phyloP scores from a whole-genome alignment of 2,329 filamentous ascomycete genomes.

The Pestalotiopsis fici region DNA sequence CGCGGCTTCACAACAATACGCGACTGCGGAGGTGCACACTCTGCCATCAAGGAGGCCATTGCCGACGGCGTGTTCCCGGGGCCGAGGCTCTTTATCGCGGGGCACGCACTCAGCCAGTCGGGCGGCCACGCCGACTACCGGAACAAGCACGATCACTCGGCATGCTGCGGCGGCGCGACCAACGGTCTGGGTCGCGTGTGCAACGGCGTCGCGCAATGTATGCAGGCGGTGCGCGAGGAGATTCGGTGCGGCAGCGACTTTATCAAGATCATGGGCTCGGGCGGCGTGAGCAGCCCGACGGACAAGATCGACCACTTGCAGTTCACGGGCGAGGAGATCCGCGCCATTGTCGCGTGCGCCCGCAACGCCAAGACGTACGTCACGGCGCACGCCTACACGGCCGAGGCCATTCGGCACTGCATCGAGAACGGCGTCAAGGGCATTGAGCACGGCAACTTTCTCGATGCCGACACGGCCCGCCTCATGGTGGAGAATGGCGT shows the following conservation, averaged over 20 bases:
- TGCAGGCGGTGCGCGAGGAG: conserved; percentile 50
- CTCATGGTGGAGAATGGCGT: conserved; percentile 48
- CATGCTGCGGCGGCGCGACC: conserved; percentile 46
- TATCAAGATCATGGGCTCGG: conserved; percentile 58
- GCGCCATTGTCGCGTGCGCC: conserved; percentile 49
- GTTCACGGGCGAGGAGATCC: conserved; percentile 53
- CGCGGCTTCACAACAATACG: conserved; percentile 55
- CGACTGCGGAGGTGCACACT: conserved; percentile 52
- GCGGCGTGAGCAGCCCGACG: conserved; percentile 52
- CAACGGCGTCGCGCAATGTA: conserved; percentile 51
- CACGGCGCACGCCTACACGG: conserved; percentile 55
- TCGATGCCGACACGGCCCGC: conserved; percentile 38
- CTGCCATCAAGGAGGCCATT: conserved; percentile 50
- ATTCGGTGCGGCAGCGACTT: conserved; percentile 52
- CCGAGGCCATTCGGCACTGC: conserved; percentile 48
- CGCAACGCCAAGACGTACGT: conserved; percentile 48
- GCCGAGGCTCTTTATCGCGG: conserved; percentile 51
- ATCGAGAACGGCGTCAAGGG: conserved; percentile 51
- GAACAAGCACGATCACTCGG: conserved; percentile 37
- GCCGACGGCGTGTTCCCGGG: conserved; percentile 48
- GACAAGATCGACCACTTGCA: conserved; percentile 52
- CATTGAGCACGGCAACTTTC: conserved; percentile 46
- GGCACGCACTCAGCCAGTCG: conserved; percentile 50
- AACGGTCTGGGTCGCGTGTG: conserved; percentile 42
- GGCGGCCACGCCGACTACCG: conserved; percentile 53